Evolutionary conservation across 176 grass and related monocot genomes (phyloP).

Genomic region (Microstegium vimineum): DNA sequence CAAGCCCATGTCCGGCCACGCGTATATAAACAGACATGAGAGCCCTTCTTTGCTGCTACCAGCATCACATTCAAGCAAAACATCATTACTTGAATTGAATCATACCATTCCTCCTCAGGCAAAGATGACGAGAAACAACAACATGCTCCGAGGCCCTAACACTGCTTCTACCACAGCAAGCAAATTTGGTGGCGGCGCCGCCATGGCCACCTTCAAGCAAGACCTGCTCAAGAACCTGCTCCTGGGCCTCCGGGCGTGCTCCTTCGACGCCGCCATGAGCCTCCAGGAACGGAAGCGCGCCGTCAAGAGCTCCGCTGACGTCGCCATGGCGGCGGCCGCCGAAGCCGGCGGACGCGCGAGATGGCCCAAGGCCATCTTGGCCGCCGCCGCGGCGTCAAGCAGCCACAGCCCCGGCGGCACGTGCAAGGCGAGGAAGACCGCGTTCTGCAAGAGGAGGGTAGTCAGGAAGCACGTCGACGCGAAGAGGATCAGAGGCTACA

Average conservation of each 20-base stretch:
- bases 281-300: slow-evolving; percentile 45
- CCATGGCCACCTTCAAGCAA: slow-evolving; percentile 40
- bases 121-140: neutral
- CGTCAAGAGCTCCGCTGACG: slow-evolving; percentile 47
- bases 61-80: neutral
- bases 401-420: neutral
- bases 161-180: too few species aligned
- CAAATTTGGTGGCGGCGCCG: neutral
- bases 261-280: slow-evolving; percentile 28
- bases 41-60: too few species aligned
- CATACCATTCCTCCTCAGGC: neutral
- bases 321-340: slow-evolving; percentile 53
- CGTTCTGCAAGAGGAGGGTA: slow-evolving; percentile 33
- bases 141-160: slow-evolving; percentile 44
- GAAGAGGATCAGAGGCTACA: slow-evolving; percentile 22
- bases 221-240: slow-evolving; percentile 57
- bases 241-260: slow-evolving; percentile 20
- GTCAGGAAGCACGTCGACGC: neutral
- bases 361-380: slow-evolving; percentile 35
- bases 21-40: neutral
- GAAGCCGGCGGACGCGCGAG: neutral
- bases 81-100: neutral
- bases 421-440: neutral
- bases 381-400: neutral
- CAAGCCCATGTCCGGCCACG: neutral